Conservation (phyloP, 352 stramenopile species). For the Paralagenidium karlingii region DNA sequence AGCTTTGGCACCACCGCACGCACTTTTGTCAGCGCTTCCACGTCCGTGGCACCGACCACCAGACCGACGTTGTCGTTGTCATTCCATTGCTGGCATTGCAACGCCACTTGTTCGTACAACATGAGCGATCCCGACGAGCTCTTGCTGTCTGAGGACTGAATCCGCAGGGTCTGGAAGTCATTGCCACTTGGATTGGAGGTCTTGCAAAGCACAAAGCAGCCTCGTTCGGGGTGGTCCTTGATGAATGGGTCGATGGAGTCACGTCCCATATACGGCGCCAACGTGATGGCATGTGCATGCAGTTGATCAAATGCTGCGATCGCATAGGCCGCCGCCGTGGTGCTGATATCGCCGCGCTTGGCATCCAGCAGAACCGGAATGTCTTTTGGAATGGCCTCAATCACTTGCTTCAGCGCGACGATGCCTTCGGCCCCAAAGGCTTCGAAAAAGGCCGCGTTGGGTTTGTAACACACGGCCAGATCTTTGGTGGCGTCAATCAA, state of each 20-base stretch:
- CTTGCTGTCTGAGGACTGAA: constrained; percentile 19
- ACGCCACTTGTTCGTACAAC: constrained; percentile 87
- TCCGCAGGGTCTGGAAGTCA: constrained; percentile 88
- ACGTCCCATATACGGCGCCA: constrained; percentile 97
- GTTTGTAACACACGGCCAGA: constrained; percentile 95
- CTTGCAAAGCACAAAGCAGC: constrained; percentile 98
- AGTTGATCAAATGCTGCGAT: constrained; percentile 89
- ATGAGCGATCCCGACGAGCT: too few relatives aligned
- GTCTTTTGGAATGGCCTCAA: constrained; percentile 74
- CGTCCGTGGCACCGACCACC: constrained; percentile 96
- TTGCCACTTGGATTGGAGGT: constrained; percentile 97
- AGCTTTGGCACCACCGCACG: constrained; percentile 75
- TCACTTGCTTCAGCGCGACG: constrained; percentile 84
- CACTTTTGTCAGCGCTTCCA: constrained; percentile 81
- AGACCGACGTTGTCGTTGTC: constrained; percentile 88
- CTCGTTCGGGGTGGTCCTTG: constrained; percentile 66
- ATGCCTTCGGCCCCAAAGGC: constrained; percentile 80
- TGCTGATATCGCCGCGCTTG: constrained; percentile 98
- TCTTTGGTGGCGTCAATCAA: constrained; percentile 93
- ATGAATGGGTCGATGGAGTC: constrained; percentile 97
- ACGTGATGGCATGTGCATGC: constrained; percentile 91
- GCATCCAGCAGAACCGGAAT: constrained; percentile 96
- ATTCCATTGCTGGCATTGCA: constrained; percentile 86
- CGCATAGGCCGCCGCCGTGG: constrained; percentile 94
- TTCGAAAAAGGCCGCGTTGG: constrained; percentile 99